These are phyloP conservation scores for Aphanomyces astaci DNA, from an alignment of 352 stramenopile genomes.

Conservation along the genomic window DNA sequence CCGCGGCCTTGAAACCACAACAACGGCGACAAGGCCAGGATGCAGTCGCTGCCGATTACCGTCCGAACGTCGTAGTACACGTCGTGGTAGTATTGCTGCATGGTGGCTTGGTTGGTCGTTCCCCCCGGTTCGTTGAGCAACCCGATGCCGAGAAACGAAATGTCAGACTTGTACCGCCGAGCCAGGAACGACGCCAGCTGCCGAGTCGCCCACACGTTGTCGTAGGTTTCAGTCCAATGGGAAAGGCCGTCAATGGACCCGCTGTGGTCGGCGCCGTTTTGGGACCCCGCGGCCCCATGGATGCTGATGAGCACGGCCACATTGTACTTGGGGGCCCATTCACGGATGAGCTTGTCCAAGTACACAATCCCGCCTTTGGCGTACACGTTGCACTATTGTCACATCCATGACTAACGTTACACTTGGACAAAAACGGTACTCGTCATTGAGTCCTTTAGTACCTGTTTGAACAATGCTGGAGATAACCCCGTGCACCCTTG, in stretches of 20 bases:
- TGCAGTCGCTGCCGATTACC: slow-evolving; percentile 47
- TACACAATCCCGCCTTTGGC: slow-evolving; percentile 41
- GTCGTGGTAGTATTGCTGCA: slow-evolving; percentile 70
- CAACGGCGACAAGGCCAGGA: slow-evolving; percentile 47
- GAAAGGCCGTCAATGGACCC: slow-evolving; percentile 40
- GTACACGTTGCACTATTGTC: slow-evolving; percentile 44
- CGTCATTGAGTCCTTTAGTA: not conserved
- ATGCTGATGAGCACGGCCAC: slow-evolving; percentile 47
- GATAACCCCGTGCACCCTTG: slow-evolving; percentile 28
- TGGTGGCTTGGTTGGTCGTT: slow-evolving; percentile 39
- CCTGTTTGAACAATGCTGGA: not conserved
- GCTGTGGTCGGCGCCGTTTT: slow-evolving; percentile 69
- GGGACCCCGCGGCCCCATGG: slow-evolving; percentile 59
- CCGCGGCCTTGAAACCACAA: slow-evolving; percentile 40
- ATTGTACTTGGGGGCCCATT: slow-evolving; percentile 45
- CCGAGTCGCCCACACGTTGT: slow-evolving; percentile 59
- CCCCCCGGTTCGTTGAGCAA: slow-evolving; percentile 65
- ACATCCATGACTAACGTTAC: not conserved
- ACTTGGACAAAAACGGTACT: too few relatives aligned
- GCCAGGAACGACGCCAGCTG: slow-evolving; percentile 41
- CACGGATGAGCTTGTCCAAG: slow-evolving; percentile 36
- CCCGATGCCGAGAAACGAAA: slow-evolving; percentile 64
- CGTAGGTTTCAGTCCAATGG: slow-evolving; percentile 39
- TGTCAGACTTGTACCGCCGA: slow-evolving; percentile 53
- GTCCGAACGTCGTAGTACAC: slow-evolving; percentile 52